These are phyloP conservation scores for Erodium chrysanthum DNA, from an alignment of 441 rosid species.

Conservation along the genomic window DNA sequence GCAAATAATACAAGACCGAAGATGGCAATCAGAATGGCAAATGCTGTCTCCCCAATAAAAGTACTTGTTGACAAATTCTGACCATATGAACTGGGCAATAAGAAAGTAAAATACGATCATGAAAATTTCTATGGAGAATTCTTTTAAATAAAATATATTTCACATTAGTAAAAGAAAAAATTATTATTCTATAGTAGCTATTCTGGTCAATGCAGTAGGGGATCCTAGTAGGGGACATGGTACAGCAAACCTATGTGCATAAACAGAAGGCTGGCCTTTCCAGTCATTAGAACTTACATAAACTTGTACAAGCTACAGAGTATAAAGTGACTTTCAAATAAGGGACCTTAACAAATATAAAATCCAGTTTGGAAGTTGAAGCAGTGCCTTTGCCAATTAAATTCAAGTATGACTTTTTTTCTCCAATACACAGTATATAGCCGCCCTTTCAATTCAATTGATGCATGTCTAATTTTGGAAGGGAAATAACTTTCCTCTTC, in stretches of 20 bases:
- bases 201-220: neutral
- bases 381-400: neutral
- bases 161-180: neutral
- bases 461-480: neutral
- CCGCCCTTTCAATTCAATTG: neutral
- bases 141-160: neutral
- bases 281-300: neutral
- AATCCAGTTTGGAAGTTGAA: neutral
- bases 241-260: neutral
- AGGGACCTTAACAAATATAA: neutral
- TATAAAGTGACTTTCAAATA: neutral
- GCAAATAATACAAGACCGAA: slow-evolving; percentile 85
- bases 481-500: neutral
- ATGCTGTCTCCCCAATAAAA: slow-evolving; percentile 75
- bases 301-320: neutral
- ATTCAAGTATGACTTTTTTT: neutral
- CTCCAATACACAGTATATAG: neutral
- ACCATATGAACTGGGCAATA: slow-evolving; percentile 67
- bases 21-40: slow-evolving; percentile 72
- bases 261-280: neutral
- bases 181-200: neutral
- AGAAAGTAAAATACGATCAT: slow-evolving; percentile 19
- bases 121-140: slow-evolving; percentile 7
- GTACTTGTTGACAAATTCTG: slow-evolving; percentile 81
- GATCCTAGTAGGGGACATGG: neutral